Evolutionary conservation across 495 filamentous ascomycete genomes (phyloP), one percentile per base, ranked within the genome.

Genomic region (Xylaria longipes): DNA sequence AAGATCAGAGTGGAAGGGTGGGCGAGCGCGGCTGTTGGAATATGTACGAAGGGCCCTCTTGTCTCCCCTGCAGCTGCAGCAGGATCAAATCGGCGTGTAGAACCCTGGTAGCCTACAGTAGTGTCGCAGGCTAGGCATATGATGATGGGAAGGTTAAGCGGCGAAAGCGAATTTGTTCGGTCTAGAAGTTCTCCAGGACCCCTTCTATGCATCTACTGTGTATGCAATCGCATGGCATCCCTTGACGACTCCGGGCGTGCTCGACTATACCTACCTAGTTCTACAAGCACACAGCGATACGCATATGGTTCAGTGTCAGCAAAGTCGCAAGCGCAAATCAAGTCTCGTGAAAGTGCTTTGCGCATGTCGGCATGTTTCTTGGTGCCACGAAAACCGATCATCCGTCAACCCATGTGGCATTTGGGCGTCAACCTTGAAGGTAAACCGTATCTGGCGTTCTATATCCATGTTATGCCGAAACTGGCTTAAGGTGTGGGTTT

Each of bases 351-450:
- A 66, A 29, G 41, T 29, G 37, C 20, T 3, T 41, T 12, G 25
- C 22, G n/a, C 39, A 27, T 45, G 61, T 33, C 61, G 33, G 64
- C 64, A 20, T 22, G 31, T 54, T 54, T 27, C 39, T 67, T 67
- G 64, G 64, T 54, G 64, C 64, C 46, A 67, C 46, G 64, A 22
- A 37, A 17, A 29, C 41, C 8, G 46, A 56, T 67, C 64, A 54
- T 66, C 64, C 48, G 31, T 12, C 50, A 22, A 50, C n/a, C 46
- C n/a, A 50, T 25, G 63, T 35, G 25, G 43, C 15, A 33, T 65
- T 43, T 45, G 25, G 54, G 54, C 5, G 29, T 15, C 14, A 48
- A 48, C 5, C 17, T 15, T 20, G 45, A n/a, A 8, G 54, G 3
- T 17, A 48, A 48, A 22, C 45, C 20, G 45, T 20, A n/a, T 48